Evolutionary conservation across 257 asterid genomes (phyloP).

Genomic region (Verbena officinalis): DNA sequence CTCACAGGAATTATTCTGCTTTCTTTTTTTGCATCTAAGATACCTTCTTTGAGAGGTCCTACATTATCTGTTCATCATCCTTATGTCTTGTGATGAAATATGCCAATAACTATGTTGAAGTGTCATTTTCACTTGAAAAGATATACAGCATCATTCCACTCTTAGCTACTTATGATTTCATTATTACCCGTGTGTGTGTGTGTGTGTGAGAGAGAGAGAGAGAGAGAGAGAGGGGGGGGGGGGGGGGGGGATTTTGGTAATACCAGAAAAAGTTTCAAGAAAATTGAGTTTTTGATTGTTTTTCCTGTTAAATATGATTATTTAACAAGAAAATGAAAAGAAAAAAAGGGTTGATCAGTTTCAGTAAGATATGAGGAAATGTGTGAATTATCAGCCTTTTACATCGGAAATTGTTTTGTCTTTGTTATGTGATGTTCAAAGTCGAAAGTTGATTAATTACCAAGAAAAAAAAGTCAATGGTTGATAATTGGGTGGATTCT

Average conservation of each 20-base stretch:
- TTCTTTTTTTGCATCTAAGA: not conserved
- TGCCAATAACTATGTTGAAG: not conserved
- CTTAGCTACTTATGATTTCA: not conserved
- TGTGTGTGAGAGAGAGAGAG: not conserved
- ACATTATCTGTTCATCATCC: constrained; percentile 23
- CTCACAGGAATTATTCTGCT: constrained; percentile 5
- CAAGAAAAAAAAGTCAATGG: constrained; percentile 23
- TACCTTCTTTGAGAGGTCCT: constrained; percentile 2
- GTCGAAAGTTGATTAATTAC: no score
- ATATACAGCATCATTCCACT: not conserved
- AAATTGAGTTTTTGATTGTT: not conserved
- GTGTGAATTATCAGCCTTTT: no score
- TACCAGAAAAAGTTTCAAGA: not conserved
- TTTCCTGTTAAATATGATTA: no score
- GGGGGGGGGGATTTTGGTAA: not conserved
- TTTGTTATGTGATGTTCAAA: not conserved
- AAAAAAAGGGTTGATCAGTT: not conserved
- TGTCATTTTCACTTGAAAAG: constrained; percentile 15
- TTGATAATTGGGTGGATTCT: constrained; percentile 20
- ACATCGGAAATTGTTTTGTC: not conserved
- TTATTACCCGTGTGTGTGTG: not conserved
- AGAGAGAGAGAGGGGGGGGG: no score
- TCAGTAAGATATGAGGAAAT: no score
- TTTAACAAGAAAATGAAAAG: no score
- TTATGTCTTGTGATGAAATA: constrained; percentile 3